Conservation (phyloP, 148 eudicot genomes). For the Agrostemma githago region DNA sequence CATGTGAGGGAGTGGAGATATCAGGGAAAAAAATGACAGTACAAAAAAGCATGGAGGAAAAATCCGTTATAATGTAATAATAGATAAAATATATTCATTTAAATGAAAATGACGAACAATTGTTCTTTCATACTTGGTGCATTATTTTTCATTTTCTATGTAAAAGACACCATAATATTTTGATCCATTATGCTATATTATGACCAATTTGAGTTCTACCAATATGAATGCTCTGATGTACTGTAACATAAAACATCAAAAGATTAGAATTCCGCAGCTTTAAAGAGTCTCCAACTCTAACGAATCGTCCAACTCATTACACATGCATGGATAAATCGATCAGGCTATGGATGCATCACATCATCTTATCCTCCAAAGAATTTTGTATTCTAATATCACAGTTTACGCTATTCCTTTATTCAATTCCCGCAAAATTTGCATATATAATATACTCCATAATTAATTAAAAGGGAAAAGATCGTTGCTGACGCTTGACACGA, state of each 20-base stretch:
- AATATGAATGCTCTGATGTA: too few species aligned
- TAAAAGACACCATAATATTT: too few species aligned
- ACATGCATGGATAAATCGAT: conserved; percentile 7
- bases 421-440: conserved; percentile 20
- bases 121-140: too few species aligned
- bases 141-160: too few species aligned
- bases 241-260: neutral
- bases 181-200: too few species aligned
- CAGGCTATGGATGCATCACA: conserved; percentile 11
- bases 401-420: conserved; percentile 22
- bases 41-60: too few species aligned
- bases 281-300: conserved; percentile 6
- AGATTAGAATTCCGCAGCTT: conserved; percentile 10
- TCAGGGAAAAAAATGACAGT: too few species aligned
- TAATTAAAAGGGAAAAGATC: neutral
- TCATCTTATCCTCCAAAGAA: conserved; percentile 24
- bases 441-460: conserved; percentile 1
- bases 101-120: too few species aligned
- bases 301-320: neutral
- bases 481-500: conserved; percentile 13
- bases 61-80: too few species aligned
- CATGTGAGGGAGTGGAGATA: too few species aligned
- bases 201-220: too few species aligned
- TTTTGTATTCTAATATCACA: conserved; percentile 17
- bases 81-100: too few species aligned